A percentile compares a stretch with the other conserved stretches of the same genome.
These are phyloP conservation scores for Nakazawaea sp. DNA, from an alignment of 805 yeast species.

Conservation along the genomic window DNA sequence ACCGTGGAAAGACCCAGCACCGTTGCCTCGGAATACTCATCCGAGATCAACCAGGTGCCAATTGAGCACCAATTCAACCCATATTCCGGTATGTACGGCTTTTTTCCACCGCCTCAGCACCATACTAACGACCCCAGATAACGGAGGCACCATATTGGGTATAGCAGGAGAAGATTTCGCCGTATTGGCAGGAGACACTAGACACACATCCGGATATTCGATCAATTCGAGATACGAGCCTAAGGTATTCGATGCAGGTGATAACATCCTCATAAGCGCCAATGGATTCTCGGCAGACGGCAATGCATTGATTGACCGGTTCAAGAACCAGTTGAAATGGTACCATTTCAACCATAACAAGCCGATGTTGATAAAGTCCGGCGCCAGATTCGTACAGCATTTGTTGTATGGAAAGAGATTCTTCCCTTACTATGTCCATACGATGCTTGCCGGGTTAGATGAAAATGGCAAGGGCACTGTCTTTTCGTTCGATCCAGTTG, in stretches of 20 bases:
- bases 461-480: slow-evolving; percentile 90
- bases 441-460: slow-evolving; percentile 90
- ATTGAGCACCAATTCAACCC: slow-evolving; percentile 93
- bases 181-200: slow-evolving; percentile 96
- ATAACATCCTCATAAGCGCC: slow-evolving; percentile 79
- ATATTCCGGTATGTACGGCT: slow-evolving; percentile 42
- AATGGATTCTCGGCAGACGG: slow-evolving; percentile 98
- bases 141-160: slow-evolving; percentile 96
- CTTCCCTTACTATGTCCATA: slow-evolving; percentile 95
- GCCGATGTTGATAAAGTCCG: slow-evolving; percentile 57
- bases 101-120: neutral
- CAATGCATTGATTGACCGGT: slow-evolving; percentile 70
- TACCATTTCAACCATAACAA: slow-evolving; percentile 87
- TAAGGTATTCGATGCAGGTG: slow-evolving; percentile 84
- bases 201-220: slow-evolving; percentile 89
- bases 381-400: slow-evolving; percentile 90
- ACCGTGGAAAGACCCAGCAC: slow-evolving; percentile 23
- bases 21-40: slow-evolving; percentile 61
- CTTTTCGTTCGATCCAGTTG: slow-evolving; percentile 96
- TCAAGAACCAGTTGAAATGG: slow-evolving; percentile 73
- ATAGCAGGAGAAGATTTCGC: slow-evolving; percentile 98
- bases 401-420: slow-evolving; percentile 86
- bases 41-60: slow-evolving; percentile 49
- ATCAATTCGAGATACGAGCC: slow-evolving; percentile 92
- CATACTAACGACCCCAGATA: slow-evolving; percentile 36